A percentile compares a stretch with the other conserved stretches of the same genome.
phyloP scores from a whole-genome alignment of 1,284 basidiomycete genomes.

The Trichosporon ovoides region DNA sequence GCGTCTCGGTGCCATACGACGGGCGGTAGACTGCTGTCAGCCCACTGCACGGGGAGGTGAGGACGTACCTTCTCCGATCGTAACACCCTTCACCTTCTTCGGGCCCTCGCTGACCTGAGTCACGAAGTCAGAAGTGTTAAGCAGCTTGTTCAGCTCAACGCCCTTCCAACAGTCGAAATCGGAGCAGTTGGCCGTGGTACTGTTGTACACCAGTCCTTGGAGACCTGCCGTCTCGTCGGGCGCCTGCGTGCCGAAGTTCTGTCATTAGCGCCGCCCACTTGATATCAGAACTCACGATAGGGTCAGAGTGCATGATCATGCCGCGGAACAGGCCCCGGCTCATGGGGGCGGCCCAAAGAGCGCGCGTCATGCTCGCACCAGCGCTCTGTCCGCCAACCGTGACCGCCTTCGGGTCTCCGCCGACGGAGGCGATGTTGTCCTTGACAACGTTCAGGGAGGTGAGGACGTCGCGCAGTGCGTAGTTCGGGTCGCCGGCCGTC shows the following conservation, averaged over 20 bases:
- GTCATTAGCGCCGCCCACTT: not conserved
- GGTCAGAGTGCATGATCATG: constrained; percentile 76
- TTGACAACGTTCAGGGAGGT: constrained; percentile 56
- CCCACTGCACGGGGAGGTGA: too few species aligned
- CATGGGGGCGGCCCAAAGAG: constrained; percentile 62
- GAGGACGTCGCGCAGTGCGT: constrained; percentile 67
- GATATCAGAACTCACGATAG: constrained; percentile 72
- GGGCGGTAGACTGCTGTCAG: constrained; percentile 43
- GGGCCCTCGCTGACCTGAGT: constrained; percentile 45
- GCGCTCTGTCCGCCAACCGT: constrained; percentile 85
- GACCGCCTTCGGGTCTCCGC: constrained; percentile 60
- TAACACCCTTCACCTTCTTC: constrained; percentile 24
- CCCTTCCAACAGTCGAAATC: constrained; percentile 53
- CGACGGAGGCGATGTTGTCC: constrained; percentile 54
- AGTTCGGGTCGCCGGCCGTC: constrained; percentile 58
- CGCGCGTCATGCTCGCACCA: constrained; percentile 73
- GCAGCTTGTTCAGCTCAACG: constrained; percentile 55
- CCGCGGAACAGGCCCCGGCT: constrained; percentile 63
- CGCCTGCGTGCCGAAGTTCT: constrained; percentile 45
- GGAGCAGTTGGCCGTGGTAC: constrained; percentile 27
- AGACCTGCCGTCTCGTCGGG: constrained; percentile 56
- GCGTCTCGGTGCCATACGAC: constrained; percentile 24
- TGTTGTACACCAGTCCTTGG: constrained; percentile 55
- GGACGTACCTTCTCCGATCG: constrained; percentile 28
- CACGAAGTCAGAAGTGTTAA: constrained; percentile 54